A percentile compares a stretch with the other conserved stretches of the same genome.
phyloP scores from a whole-genome alignment of 2,329 filamentous ascomycete species.

The Calonectria honghensis region DNA sequence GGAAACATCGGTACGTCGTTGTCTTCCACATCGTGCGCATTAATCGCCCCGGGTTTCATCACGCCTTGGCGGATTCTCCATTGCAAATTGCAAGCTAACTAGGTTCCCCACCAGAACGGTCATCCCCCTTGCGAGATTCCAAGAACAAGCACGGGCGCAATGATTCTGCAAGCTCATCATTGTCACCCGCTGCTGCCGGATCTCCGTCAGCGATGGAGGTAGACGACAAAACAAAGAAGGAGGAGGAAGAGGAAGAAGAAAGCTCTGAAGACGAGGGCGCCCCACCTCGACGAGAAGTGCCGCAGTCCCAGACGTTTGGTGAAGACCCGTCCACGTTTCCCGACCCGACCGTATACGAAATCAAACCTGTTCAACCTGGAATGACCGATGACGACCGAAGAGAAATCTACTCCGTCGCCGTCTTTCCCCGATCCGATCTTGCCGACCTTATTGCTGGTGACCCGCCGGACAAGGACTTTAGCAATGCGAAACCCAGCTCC shows the following conservation, averaged over 20 bases:
- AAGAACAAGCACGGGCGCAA: conserved; percentile 72
- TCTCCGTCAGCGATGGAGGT: conserved; percentile 76
- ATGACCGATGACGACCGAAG: conserved; percentile 92
- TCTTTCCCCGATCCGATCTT: conserved; percentile 88
- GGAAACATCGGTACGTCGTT: conserved; percentile 56
- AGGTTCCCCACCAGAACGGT: conserved; percentile 65
- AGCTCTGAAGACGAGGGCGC: conserved; percentile 77
- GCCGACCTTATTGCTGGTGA: conserved; percentile 90
- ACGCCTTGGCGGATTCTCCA: not conserved
- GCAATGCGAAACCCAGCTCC: conserved; percentile 92
- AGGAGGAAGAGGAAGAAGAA: conserved; percentile 64
- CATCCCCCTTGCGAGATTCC: conserved; percentile 71
- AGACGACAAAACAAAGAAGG: conserved; percentile 69
- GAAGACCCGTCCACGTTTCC: conserved; percentile 93
- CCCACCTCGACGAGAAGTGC: conserved; percentile 78
- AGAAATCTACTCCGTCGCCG: conserved; percentile 89
- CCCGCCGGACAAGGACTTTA: conserved; percentile 96
- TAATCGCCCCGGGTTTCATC: not conserved
- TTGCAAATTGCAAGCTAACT: not conserved
- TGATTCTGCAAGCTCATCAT: conserved; percentile 75
- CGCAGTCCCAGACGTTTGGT: conserved; percentile 91
- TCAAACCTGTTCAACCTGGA: conserved; percentile 81
- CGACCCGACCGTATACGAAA: conserved; percentile 96
- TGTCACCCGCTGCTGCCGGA: conserved; percentile 72
- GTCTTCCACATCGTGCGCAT: conserved; percentile 8